These are phyloP conservation scores for Anthracocystis panici-leucophaei DNA, from an alignment of 1,284 basidiomycete genomes.

Conservation along the genomic window DNA sequence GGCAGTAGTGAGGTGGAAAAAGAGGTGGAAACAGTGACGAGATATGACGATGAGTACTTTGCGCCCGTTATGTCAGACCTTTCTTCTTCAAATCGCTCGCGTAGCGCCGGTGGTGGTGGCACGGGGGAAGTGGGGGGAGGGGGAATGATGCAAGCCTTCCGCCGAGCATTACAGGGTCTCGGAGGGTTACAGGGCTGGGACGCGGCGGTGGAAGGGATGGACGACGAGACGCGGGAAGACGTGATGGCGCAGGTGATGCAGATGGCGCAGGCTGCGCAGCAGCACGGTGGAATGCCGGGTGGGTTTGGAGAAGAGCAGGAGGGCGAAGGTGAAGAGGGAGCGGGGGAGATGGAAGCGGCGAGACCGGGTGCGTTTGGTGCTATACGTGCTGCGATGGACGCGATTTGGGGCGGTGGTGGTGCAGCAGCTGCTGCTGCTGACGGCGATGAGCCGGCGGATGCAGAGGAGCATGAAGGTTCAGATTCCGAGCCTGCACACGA, in stretches of 20 bases:
- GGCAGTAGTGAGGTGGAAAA: conserved; percentile 8
- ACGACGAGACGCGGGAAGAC: conserved; percentile 59
- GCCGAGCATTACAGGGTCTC: conserved; percentile 35
- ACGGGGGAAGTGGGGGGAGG: conserved; percentile 1
- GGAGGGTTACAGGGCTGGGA: conserved; percentile 46
- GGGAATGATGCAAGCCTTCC: conserved; percentile 40
- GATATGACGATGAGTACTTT: conserved; percentile 66
- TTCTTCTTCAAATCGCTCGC: neutral
- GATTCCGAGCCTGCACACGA: neutral
- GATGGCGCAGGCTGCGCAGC: conserved; percentile 32
- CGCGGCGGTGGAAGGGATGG: conserved; percentile 56
- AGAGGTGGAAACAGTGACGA: conserved; percentile 26
- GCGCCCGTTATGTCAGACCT: conserved; percentile 29
- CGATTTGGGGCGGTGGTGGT: conserved; percentile 36
- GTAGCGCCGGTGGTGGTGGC: conserved; percentile 2
- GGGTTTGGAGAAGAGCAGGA: conserved; percentile 22
- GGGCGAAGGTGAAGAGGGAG: neutral
- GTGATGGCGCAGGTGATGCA: conserved; percentile 56
- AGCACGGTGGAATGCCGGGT: conserved; percentile 32
- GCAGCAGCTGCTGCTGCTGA: conserved; percentile 7
- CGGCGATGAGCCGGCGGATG: conserved; percentile 13
- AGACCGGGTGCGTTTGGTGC: conserved; percentile 36
- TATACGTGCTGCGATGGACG: conserved; percentile 36
- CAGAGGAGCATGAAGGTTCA: neutral
- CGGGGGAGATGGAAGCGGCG: conserved; percentile 8